A percentile compares a stretch with the other conserved stretches of the same genome.
These are phyloP conservation scores for Globisporangium perplexum DNA, from an alignment of 352 stramenopile genomes.

Conservation along the genomic window DNA sequence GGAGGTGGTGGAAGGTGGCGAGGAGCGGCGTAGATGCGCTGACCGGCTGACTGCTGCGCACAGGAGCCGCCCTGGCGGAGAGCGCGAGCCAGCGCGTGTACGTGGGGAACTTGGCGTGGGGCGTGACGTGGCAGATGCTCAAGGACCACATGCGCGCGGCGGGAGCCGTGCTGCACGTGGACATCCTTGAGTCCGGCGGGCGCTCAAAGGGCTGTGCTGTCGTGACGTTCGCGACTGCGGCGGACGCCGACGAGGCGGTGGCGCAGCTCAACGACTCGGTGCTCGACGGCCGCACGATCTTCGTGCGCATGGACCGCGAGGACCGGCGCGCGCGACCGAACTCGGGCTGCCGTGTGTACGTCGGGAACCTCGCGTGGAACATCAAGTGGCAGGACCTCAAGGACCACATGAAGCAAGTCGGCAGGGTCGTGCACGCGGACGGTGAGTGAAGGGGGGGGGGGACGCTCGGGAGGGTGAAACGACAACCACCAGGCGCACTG, in stretches of 20 bases:
- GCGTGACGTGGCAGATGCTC: constrained; percentile 73
- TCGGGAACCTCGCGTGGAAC: constrained; percentile 90
- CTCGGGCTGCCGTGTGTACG: constrained; percentile 70
- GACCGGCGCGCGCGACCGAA: constrained; percentile 23
- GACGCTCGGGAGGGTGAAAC: too few relatives aligned
- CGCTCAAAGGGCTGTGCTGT: constrained; percentile 92
- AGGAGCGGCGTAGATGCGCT: too few relatives aligned
- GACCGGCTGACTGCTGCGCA: not conserved
- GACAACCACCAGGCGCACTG: not conserved
- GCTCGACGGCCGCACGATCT: constrained; percentile 90
- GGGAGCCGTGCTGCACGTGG: constrained; percentile 59
- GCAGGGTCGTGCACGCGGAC: constrained; percentile 77
- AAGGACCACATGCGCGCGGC: constrained; percentile 79
- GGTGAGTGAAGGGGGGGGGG: constrained; percentile 20
- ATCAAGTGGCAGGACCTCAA: constrained; percentile 95
- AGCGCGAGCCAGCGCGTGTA: constrained; percentile 52
- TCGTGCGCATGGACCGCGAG: constrained; percentile 93
- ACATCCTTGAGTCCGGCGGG: constrained; percentile 56
- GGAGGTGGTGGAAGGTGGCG: not conserved
- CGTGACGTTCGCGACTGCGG: constrained; percentile 86
- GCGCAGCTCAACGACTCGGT: constrained; percentile 88
- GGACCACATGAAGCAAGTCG: constrained; percentile 91
- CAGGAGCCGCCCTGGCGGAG: not conserved
- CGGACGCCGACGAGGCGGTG: constrained; percentile 84
- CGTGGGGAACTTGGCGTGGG: constrained; percentile 85